Conservation (phyloP, 2,329 filamentous ascomycete species). For the Fusarium sp. region DNA sequence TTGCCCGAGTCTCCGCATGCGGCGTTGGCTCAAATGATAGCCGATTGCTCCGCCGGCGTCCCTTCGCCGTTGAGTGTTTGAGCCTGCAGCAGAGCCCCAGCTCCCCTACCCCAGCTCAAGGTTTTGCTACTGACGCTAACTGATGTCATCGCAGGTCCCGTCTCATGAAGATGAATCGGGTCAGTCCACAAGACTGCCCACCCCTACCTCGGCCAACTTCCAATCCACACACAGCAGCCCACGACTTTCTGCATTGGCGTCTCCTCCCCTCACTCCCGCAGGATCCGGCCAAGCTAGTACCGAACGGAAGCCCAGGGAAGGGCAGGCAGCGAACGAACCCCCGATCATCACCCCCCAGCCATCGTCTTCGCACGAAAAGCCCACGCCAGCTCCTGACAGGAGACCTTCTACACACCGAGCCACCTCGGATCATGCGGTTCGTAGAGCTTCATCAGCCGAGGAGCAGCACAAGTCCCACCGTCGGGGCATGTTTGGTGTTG, state of each 20-base stretch:
- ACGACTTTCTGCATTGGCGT: constrained; percentile 78
- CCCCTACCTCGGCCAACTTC: constrained; percentile 72
- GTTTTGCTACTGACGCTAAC: constrained; percentile 45
- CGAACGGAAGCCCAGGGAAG: constrained; percentile 49
- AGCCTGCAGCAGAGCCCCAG: background rate
- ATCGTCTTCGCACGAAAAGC: constrained; percentile 67
- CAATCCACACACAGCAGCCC: constrained; percentile 77
- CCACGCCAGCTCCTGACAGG: constrained; percentile 56
- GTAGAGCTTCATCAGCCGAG: constrained; percentile 56
- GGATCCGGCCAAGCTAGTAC: constrained; percentile 67
- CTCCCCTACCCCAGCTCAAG: constrained; percentile 11
- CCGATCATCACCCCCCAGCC: constrained; percentile 76
- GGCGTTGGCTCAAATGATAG: background rate
- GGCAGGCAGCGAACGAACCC: constrained; percentile 53
- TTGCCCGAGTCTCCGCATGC: constrained; percentile 1
- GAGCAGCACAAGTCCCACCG: constrained; percentile 59
- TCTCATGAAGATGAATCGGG: constrained; percentile 71
- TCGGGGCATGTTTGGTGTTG: constrained; percentile 66
- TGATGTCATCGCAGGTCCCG: constrained; percentile 59
- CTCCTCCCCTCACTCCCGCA: constrained; percentile 89
- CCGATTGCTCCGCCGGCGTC: background rate
- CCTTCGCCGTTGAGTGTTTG: background rate
- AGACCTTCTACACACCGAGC: constrained; percentile 57
- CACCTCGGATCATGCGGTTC: constrained; percentile 57
- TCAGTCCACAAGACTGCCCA: constrained; percentile 73